Percentiles rank a stretch among this genome's conserved stretches.
Conservation (phyloP, 2,329 filamentous ascomycete genomes). For the Stemphylium vesicarium region DNA sequence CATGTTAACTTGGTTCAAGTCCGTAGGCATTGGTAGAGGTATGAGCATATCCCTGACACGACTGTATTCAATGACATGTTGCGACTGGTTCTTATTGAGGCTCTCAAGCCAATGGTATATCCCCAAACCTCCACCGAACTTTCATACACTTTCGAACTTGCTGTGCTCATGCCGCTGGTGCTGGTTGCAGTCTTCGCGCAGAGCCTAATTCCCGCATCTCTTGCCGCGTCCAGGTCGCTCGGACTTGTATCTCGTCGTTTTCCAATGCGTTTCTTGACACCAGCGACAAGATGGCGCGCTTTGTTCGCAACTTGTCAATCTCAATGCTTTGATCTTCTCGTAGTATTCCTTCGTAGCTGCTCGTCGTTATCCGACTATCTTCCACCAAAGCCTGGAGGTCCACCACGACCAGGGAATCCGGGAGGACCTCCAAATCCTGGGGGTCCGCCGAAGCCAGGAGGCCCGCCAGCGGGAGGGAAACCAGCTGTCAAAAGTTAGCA, state of each 20-base stretch:
- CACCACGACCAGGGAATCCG: slow-evolving; percentile 35
- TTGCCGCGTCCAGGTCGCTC: slow-evolving; percentile 1
- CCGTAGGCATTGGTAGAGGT: too few species aligned
- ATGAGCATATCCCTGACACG: background rate
- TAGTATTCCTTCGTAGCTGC: background rate
- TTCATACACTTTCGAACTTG: slow-evolving; percentile 11
- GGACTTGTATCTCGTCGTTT: slow-evolving; percentile 1
- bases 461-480: slow-evolving; percentile 59
- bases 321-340: slow-evolving; percentile 5
- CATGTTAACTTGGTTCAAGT: too few species aligned
- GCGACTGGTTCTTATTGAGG: slow-evolving; percentile 10
- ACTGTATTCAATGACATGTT: background rate
- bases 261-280: slow-evolving; percentile 7
- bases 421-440: slow-evolving; percentile 34
- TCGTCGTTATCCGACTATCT: slow-evolving; percentile 23
- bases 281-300: background rate
- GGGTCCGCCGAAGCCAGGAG: slow-evolving; percentile 50
- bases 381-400: slow-evolving; percentile 36
- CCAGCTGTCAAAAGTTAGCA: slow-evolving; percentile 41
- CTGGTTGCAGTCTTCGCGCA: background rate
- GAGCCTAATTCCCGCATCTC: background rate
- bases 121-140: slow-evolving; percentile 2
- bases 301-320: slow-evolving; percentile 3
- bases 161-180: slow-evolving; percentile 4
- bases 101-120: slow-evolving; percentile 15